These are phyloP conservation scores for Saccharomyces hybrid DNA, from an alignment of 1,139 yeast species.

Conservation along the genomic window DNA sequence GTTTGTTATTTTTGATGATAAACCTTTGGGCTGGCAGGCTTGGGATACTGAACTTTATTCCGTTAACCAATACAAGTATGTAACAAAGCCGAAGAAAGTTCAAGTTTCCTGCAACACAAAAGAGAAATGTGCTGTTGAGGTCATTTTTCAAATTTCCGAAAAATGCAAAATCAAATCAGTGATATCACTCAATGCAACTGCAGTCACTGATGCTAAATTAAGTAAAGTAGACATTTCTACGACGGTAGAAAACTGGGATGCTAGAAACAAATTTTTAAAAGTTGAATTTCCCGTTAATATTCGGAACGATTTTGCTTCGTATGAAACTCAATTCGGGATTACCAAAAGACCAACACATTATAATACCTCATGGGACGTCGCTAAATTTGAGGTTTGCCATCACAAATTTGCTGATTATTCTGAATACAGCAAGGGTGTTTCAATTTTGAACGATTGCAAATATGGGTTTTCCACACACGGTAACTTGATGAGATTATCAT, in stretches of 20 bases:
- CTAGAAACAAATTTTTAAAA: conserved; percentile 77
- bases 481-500: conserved; percentile 71
- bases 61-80: conserved; percentile 54
- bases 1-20: conserved; percentile 74
- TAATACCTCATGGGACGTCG: conserved; percentile 93
- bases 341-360: conserved; percentile 89
- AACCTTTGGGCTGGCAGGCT: conserved; percentile 86
- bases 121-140: conserved; percentile 53
- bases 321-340: conserved; percentile 89
- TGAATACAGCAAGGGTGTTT: conserved; percentile 81
- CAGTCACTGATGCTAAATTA: conserved; percentile 29
- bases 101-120: conserved; percentile 48
- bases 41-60: conserved; percentile 96
- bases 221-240: conserved; percentile 48
- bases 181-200: conserved; percentile 60
- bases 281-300: conserved; percentile 91
- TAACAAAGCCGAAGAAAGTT: conserved; percentile 39
- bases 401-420: conserved; percentile 91
- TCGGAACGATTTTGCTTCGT: conserved; percentile 65
- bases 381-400: conserved; percentile 91
- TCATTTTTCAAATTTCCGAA: conserved; percentile 32
- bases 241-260: conserved; percentile 70
- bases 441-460: conserved; percentile 74
- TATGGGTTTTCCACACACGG: conserved; percentile 93
- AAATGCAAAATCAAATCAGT: conserved; percentile 55